Evolutionary conservation across 495 filamentous ascomycete species (phyloP).

Genomic region (Trichoderma parareesei): DNA sequence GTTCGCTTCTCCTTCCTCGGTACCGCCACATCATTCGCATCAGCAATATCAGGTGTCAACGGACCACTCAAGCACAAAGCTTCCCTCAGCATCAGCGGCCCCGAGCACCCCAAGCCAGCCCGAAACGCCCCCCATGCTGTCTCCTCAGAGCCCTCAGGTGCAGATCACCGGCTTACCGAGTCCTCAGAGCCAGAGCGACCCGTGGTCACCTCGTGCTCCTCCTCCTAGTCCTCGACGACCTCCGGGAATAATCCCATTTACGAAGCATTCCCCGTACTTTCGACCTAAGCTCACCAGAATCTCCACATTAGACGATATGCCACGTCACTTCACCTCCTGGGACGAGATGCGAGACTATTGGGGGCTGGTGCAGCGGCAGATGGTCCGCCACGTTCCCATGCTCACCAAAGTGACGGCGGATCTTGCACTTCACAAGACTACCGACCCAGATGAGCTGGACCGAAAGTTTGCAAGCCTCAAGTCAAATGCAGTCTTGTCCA

Average conservation of each 20-base stretch:
- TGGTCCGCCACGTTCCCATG: slow-evolving; percentile 9
- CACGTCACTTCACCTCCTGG: neutral
- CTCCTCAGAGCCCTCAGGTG: neutral
- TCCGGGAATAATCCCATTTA: slow-evolving; percentile 8
- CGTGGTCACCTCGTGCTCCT: neutral
- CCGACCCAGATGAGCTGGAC: neutral
- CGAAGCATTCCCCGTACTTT: slow-evolving; percentile 9
- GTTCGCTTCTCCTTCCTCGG: neutral
- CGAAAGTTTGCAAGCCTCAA: neutral
- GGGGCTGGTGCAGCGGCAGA: slow-evolving; percentile 9
- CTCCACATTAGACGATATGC: slow-evolving; percentile 3
- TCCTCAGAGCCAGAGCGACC: neutral
- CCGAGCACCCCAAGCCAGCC: neutral
- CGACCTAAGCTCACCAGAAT: slow-evolving; percentile 10
- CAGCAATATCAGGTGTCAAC: neutral
- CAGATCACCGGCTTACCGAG: slow-evolving; percentile 6
- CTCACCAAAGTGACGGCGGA: neutral
- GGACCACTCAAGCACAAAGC: neutral
- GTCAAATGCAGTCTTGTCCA: slow-evolving; percentile 13
- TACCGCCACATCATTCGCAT: neutral
- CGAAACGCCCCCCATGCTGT: neutral
- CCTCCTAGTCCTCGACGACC: slow-evolving; percentile 1
- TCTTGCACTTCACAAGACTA: neutral
- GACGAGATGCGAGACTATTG: slow-evolving; percentile 9
- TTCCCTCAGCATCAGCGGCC: neutral